Percentiles rank a stretch among this genome's conserved stretches.
These are phyloP conservation scores for Pulveroboletus ravenelii DNA, from an alignment of 768 basidiomycete genomes.

Conservation along the genomic window DNA sequence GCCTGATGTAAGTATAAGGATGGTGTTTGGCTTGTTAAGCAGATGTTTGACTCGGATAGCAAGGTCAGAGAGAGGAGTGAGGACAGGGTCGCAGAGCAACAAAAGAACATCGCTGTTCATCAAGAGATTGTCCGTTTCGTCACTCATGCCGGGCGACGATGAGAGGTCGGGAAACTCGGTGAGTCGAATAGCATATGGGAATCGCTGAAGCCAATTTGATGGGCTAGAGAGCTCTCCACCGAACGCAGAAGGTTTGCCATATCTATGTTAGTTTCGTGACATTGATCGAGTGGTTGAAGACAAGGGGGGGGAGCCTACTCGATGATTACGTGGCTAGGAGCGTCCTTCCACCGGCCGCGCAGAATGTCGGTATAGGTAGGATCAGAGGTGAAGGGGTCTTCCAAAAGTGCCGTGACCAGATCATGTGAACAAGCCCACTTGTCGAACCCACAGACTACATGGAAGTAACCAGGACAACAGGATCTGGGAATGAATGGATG, in stretches of 20 bases:
- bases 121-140: constrained; percentile 16
- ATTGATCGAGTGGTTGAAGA: background rate
- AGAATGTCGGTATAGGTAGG: constrained; percentile 38
- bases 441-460: constrained; percentile 54
- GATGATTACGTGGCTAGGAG: constrained; percentile 21
- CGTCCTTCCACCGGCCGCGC: constrained; percentile 46
- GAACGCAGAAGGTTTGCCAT: constrained; percentile 21
- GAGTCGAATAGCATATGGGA: constrained; percentile 46
- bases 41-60: constrained; percentile 21
- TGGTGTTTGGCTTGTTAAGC: constrained; percentile 36
- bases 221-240: constrained; percentile 35
- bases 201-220: constrained; percentile 55
- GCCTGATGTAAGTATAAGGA: constrained; percentile 40
- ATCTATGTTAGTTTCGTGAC: constrained; percentile 8
- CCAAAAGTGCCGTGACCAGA: constrained; percentile 64
- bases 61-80: constrained; percentile 43
- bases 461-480: background rate
- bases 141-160: constrained; percentile 13
- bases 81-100: constrained; percentile 57
- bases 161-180: constrained; percentile 33
- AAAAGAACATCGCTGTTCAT: constrained; percentile 58
- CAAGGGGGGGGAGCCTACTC: constrained; percentile 19
- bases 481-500: constrained; percentile 2
- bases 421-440: constrained; percentile 50
- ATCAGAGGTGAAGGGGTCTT: constrained; percentile 65